Conservation (phyloP, 2,329 filamentous ascomycete species). For the Trichoderma koningii region DNA sequence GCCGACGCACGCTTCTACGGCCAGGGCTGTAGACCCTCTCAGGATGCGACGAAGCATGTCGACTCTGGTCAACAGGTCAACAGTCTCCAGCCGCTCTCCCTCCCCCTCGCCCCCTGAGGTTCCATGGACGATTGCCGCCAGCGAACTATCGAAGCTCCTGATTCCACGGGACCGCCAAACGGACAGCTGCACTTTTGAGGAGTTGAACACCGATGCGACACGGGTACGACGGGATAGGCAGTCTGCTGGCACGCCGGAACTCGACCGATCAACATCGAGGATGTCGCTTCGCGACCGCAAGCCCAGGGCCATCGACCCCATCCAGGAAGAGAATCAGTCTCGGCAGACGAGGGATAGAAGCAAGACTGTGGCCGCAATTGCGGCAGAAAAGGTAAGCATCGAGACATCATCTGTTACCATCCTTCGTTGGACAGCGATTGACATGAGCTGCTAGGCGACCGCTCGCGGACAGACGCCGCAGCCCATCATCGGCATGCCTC, state of each 20-base stretch:
- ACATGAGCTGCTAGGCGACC: slow-evolving; percentile 35
- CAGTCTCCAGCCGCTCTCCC: slow-evolving; percentile 44
- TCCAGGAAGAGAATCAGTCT: slow-evolving; percentile 46
- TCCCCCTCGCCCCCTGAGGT: slow-evolving; percentile 78
- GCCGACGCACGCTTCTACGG: slow-evolving; percentile 83
- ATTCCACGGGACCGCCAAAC: slow-evolving; percentile 77
- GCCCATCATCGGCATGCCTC: slow-evolving; percentile 34
- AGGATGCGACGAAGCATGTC: slow-evolving; percentile 67
- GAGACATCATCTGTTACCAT: neutral
- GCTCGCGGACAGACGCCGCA: slow-evolving; percentile 39
- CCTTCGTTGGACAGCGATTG: neutral
- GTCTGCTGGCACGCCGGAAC: slow-evolving; percentile 42
- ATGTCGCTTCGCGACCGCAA: slow-evolving; percentile 77
- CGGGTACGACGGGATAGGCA: slow-evolving; percentile 66
- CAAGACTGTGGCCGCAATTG: slow-evolving; percentile 49
- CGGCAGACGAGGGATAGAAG: slow-evolving; percentile 51
- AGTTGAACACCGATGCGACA: slow-evolving; percentile 71
- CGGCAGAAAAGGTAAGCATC: slow-evolving; percentile 35
- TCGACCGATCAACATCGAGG: slow-evolving; percentile 54
- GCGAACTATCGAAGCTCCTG: slow-evolving; percentile 79
- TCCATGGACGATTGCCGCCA: slow-evolving; percentile 79
- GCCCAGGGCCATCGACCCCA: slow-evolving; percentile 56
- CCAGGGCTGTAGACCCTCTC: slow-evolving; percentile 71
- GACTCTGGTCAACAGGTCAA: slow-evolving; percentile 43
- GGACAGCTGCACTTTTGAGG: slow-evolving; percentile 73